Conservation (phyloP, 768 basidiomycete species). For the Lactifluus piperatus region DNA sequence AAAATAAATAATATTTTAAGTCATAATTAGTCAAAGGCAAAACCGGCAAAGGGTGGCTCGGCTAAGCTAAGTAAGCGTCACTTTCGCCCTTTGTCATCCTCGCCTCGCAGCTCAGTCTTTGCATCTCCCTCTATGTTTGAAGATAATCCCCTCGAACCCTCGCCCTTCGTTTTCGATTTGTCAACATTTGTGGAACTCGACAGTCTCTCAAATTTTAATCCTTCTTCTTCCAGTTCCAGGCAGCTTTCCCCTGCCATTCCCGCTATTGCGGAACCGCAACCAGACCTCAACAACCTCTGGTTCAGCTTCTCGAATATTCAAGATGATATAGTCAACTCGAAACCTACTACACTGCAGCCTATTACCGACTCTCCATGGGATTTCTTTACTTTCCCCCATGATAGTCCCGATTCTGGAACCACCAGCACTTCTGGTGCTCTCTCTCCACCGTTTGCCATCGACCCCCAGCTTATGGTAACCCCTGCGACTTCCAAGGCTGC, state of each 20-base stretch:
- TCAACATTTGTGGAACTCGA: constrained; percentile 4
- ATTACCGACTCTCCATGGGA: constrained; percentile 27
- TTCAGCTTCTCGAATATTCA: constrained; percentile 25
- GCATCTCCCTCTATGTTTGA: constrained; percentile 8
- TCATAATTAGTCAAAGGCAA: too few species aligned
- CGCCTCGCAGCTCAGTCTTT: too few species aligned
- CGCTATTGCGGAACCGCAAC: constrained; percentile 2
- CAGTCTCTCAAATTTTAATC: background rate
- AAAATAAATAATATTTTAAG: too few species aligned
- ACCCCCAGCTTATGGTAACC: constrained; percentile 69
- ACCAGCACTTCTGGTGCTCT: constrained; percentile 16
- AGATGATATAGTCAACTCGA: constrained; percentile 25
- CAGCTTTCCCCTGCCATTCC: constrained; percentile 1
- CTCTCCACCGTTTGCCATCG: constrained; percentile 43
- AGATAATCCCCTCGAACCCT: constrained; percentile 15
- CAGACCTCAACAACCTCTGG: constrained; percentile 11
- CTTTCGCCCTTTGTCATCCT: too few species aligned
- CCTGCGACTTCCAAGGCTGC: constrained; percentile 39
- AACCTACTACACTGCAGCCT: constrained; percentile 22
- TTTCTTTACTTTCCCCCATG: constrained; percentile 32
- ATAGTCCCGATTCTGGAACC: constrained; percentile 24
- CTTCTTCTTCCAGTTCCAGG: background rate
- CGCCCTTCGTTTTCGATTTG: constrained; percentile 12
- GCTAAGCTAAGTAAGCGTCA: background rate
- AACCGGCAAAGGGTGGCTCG: too few species aligned